Percentiles rank a stretch among this genome's conserved stretches.
phyloP scores from a whole-genome alignment of 2,329 filamentous ascomycete genomes.

The Colletotrichum theobromicola region DNA sequence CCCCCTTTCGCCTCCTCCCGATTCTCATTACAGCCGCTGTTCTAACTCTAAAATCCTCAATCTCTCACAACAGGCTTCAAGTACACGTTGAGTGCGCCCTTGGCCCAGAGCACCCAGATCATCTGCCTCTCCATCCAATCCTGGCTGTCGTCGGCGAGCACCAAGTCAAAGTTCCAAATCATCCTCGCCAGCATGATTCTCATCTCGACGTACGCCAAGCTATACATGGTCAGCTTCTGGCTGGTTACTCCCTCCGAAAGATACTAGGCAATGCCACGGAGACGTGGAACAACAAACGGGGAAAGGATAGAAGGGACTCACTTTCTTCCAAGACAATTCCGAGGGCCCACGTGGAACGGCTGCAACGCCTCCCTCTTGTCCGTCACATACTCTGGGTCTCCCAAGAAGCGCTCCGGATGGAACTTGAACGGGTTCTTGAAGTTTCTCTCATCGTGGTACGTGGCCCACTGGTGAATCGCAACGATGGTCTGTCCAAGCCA shows the following conservation, averaged over 20 bases:
- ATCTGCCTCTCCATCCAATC: constrained; percentile 36
- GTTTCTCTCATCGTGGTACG: constrained; percentile 26
- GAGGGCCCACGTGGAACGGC: constrained; percentile 33
- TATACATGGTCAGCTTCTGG: not conserved
- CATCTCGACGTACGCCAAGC: constrained; percentile 54
- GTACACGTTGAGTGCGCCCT: constrained; percentile 6
- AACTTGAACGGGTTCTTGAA: constrained; percentile 51
- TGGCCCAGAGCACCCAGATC: constrained; percentile 8
- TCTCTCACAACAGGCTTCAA: constrained; percentile 1
- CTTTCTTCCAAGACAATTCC: constrained; percentile 37
- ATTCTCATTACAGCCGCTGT: not conserved
- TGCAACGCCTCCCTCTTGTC: constrained; percentile 29
- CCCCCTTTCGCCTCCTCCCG: not conserved
- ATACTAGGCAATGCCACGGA: not conserved
- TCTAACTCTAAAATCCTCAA: not conserved
- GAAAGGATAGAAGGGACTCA: constrained; percentile 18
- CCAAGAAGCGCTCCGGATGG: constrained; percentile 45
- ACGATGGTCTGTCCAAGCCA: constrained; percentile 32
- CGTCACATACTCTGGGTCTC: constrained; percentile 22
- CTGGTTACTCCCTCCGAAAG: not conserved
- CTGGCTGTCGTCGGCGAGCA: constrained; percentile 35
- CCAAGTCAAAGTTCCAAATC: constrained; percentile 51
- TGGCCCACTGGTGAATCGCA: constrained; percentile 41
- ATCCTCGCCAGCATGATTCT: constrained; percentile 49
- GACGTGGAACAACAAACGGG: not conserved